These are phyloP conservation scores for Polytolypa hystricis DNA, from an alignment of 2,329 filamentous ascomycete genomes.

Conservation along the genomic window DNA sequence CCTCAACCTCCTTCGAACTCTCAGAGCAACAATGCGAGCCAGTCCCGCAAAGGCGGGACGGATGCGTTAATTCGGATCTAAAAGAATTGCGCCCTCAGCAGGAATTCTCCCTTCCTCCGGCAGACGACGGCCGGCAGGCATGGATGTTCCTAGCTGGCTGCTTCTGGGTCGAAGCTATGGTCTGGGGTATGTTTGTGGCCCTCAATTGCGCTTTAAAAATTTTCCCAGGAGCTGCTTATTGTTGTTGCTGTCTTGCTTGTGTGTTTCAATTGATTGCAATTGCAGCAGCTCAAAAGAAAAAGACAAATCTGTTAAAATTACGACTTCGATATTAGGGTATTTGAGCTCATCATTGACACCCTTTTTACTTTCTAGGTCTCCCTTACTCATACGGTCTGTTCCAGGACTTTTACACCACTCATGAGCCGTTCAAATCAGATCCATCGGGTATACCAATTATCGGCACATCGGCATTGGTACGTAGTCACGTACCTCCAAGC, in stretches of 20 bases:
- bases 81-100: too few relatives aligned
- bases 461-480: conserved; percentile 51
- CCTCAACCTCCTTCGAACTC: too few relatives aligned
- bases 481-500: conserved; percentile 12
- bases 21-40: too few relatives aligned
- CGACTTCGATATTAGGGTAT: not conserved
- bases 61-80: too few relatives aligned
- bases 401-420: conserved; percentile 54
- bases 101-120: too few relatives aligned
- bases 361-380: conserved; percentile 41
- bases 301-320: not conserved
- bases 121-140: conserved; percentile 29
- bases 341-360: not conserved
- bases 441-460: conserved; percentile 47
- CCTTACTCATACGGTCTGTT: conserved; percentile 60
- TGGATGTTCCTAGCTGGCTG: conserved; percentile 40
- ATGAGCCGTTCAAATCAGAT: conserved; percentile 44
- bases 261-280: not conserved
- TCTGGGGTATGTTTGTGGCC: conserved; percentile 38
- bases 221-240: too few relatives aligned
- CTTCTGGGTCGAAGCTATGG: conserved; percentile 42
- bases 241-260: too few relatives aligned
- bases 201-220: not conserved
- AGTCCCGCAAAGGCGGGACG: too few relatives aligned
- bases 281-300: not conserved